Conservation (phyloP, 2,329 filamentous ascomycete genomes). For the Fonsecaea monophora region DNA sequence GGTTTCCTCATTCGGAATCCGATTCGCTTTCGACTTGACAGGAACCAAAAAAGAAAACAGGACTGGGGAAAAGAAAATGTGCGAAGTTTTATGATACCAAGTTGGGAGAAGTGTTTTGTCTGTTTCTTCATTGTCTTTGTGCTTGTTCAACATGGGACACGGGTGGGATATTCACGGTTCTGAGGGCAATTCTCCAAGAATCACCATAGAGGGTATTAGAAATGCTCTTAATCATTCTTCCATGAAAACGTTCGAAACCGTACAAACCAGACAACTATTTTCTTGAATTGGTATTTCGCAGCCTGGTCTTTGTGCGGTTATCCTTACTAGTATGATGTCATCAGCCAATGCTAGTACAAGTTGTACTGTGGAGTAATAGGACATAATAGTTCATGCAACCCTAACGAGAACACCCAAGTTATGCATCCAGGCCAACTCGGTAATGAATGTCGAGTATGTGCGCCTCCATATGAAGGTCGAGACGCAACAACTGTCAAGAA, state of each 20-base stretch:
- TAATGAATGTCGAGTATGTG: neutral
- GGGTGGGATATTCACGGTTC: neutral
- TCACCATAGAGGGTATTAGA: neutral
- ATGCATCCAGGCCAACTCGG: neutral
- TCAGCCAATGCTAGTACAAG: neutral
- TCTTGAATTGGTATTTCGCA: neutral
- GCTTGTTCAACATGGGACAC: neutral
- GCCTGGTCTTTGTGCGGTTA: neutral
- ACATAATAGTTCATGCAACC: neutral
- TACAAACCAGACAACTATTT: neutral
- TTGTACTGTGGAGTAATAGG: neutral
- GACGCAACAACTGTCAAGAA: neutral
- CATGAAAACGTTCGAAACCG: too few relatives aligned
- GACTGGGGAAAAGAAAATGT: neutral
- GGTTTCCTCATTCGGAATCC: neutral
- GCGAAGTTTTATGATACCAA: slow-evolving; percentile 5
- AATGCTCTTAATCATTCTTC: neutral
- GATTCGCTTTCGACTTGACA: slow-evolving; percentile 4
- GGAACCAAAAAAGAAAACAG: slow-evolving; percentile 1
- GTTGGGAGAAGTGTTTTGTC: neutral
- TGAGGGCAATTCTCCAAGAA: neutral
- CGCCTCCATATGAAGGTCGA: neutral
- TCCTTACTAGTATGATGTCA: neutral
- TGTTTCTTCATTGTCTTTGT: neutral
- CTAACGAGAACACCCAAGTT: too few relatives aligned